phyloP scores from a whole-genome alignment of 495 filamentous ascomycete species.

The Daldinia concentrica region DNA sequence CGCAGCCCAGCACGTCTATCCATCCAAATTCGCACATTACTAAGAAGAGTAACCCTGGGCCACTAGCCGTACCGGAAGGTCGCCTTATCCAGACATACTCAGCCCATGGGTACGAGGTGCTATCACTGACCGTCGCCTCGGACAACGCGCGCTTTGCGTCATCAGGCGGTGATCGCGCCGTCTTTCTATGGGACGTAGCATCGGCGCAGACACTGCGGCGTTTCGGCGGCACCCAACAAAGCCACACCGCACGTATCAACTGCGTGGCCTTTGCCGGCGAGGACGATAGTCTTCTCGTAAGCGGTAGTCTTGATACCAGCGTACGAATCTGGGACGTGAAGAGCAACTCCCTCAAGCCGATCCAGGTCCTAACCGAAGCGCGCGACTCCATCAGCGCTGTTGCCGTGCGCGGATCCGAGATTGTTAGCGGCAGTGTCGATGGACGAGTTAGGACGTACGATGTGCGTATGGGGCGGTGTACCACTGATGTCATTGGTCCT shows the following conservation, averaged over 20 bases:
- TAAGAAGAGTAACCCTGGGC: slow-evolving; percentile 29
- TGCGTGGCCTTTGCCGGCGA: slow-evolving; percentile 77
- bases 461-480: slow-evolving; percentile 78
- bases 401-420: slow-evolving; percentile 62
- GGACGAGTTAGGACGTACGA: slow-evolving; percentile 87
- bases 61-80: slow-evolving; percentile 45
- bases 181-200: slow-evolving; percentile 94
- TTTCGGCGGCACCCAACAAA: slow-evolving; percentile 65
- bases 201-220: slow-evolving; percentile 76
- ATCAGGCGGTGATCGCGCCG: slow-evolving; percentile 85
- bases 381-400: slow-evolving; percentile 77
- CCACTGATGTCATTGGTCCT: slow-evolving; percentile 75
- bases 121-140: slow-evolving; percentile 75
- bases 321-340: slow-evolving; percentile 88
- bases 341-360: slow-evolving; percentile 68
- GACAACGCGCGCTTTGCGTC: slow-evolving; percentile 85
- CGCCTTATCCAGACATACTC: slow-evolving; percentile 83
- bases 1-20: slow-evolving; percentile 56
- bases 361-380: slow-evolving; percentile 82
- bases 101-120: slow-evolving; percentile 89
- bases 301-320: slow-evolving; percentile 81
- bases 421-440: slow-evolving; percentile 83
- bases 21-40: slow-evolving; percentile 48
- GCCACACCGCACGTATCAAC: slow-evolving; percentile 79
- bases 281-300: slow-evolving; percentile 73